phyloP scores from a whole-genome alignment of 2,329 filamentous ascomycete genomes.

The Septoria petroselini region DNA sequence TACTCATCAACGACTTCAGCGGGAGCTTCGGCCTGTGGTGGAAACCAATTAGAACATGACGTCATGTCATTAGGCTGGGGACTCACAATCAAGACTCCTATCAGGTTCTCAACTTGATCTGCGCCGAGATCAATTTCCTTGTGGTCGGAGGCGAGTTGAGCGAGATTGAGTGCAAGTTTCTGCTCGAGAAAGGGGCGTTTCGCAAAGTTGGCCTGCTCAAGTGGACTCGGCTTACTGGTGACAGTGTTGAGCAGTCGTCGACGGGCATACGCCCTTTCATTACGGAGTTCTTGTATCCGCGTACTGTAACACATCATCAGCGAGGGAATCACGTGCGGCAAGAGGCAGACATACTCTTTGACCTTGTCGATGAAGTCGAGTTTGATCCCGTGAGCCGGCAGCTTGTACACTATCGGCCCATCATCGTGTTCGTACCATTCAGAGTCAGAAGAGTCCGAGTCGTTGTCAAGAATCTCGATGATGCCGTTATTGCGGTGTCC shows the following conservation, averaged over 20 bases:
- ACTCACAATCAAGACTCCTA: constrained; percentile 63
- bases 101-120: constrained; percentile 50
- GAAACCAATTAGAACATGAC: constrained; percentile 31
- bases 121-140: constrained; percentile 49
- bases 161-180: constrained; percentile 64
- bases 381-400: constrained; percentile 48
- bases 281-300: constrained; percentile 27
- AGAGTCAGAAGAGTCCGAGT: constrained; percentile 45
- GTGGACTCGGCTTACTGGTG: constrained; percentile 19
- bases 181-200: constrained; percentile 58
- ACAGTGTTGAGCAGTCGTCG: constrained; percentile 12
- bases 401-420: constrained; percentile 42
- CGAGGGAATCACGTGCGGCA: background rate
- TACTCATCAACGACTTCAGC: constrained; percentile 42
- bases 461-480: constrained; percentile 46
- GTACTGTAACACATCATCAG: constrained; percentile 25
- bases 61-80: constrained; percentile 22
- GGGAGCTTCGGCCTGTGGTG: constrained; percentile 44
- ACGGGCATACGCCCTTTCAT: constrained; percentile 24
- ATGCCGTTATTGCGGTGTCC: constrained; percentile 57
- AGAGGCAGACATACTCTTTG: constrained; percentile 43
- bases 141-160: constrained; percentile 54
- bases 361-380: constrained; percentile 62
- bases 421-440: constrained; percentile 43
- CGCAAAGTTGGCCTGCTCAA: constrained; percentile 41